Conservation (phyloP, 495 filamentous ascomycete species). For the Aspergillus wentii region DNA sequence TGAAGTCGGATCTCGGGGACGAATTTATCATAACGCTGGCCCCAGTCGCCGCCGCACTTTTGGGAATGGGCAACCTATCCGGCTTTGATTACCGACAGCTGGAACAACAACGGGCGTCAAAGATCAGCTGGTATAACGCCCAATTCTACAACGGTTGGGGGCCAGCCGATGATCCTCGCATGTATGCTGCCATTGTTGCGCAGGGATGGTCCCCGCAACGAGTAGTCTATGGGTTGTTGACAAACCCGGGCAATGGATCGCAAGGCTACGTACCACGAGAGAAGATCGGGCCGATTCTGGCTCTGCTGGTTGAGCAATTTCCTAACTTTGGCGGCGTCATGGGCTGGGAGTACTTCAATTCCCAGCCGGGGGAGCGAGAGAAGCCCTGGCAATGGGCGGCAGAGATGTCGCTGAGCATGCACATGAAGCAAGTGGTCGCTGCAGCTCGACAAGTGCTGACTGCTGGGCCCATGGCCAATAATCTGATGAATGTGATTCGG, state of each 20-base stretch:
- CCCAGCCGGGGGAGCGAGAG: slow-evolving; percentile 48
- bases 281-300: slow-evolving; percentile 37
- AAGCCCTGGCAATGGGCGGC: slow-evolving; percentile 71
- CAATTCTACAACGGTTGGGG: slow-evolving; percentile 89
- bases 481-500: slow-evolving; percentile 24
- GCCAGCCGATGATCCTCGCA: slow-evolving; percentile 48
- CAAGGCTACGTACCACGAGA: slow-evolving; percentile 52
- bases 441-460: slow-evolving; percentile 25
- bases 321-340: slow-evolving; percentile 72
- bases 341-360: slow-evolving; percentile 88
- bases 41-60: slow-evolving; percentile 70
- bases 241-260: slow-evolving; percentile 61
- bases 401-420: slow-evolving; percentile 48
- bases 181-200: slow-evolving; percentile 60
- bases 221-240: slow-evolving; percentile 68
- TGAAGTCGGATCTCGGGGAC: slow-evolving; percentile 66
- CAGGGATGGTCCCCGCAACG: slow-evolving; percentile 60
- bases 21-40: slow-evolving; percentile 72
- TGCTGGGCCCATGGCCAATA: slow-evolving; percentile 22
- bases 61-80: slow-evolving; percentile 56
- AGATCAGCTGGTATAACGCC: slow-evolving; percentile 75
- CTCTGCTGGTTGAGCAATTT: slow-evolving; percentile 44
- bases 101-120: slow-evolving; percentile 56
- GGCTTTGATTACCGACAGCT: slow-evolving; percentile 70
- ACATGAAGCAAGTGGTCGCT: slow-evolving; percentile 37